Base-by-base conservation (phyloP, 768 basidiomycete genomes). In the Amylocystis lapponica region DNA sequence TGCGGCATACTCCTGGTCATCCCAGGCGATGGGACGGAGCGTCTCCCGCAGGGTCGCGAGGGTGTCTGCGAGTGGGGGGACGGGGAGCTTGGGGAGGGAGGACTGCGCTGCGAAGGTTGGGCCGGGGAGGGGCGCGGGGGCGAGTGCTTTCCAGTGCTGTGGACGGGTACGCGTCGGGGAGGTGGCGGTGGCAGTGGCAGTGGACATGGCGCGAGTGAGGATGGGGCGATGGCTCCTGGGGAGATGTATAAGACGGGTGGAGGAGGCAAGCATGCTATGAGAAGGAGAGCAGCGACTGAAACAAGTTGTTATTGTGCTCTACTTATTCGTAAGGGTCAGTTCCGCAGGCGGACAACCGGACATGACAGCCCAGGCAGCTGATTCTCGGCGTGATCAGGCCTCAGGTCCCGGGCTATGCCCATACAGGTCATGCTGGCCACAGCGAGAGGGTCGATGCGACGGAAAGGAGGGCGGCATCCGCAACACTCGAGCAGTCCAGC, bases 21-120 rank as follows among this genome's bases (percentile, higher is more conserved):
- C 70, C 62, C 78, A 75, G 5, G 90, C 83, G 36, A 94, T 77
- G 0, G 92, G 89, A 41, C 68, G 70, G 40, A 97, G 61, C 1
- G 79, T 80, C 21, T 78, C 70, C 58, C 83, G 84, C 53, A 96
- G 72, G 39, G 77, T 75, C 27, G 66, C 64, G 16, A 93, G 66
- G 1, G 91, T 94, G 12, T 73, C 66, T 2, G 63, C 47, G 7
- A 96, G 76, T 20, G 74, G 63, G 11, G 86, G 82, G 0, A 96
- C 81, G 0, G 93, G 94, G 7, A 97, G 76, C 35, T 68, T 70
- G 0, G 81, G 83, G 4, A 96, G 74, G 8, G 66, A 61, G 0
- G 67, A 52, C 56, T 93, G 87, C 3, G 72, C 70, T 1, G 74
- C 73, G 58, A 87, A 89, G 11, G 89, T 86, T 13, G 71, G 59